A percentile compares a stretch with the other conserved stretches of the same genome.
These are phyloP conservation scores for Colletotrichum chlorophyti DNA, from an alignment of 2,329 filamentous ascomycete genomes.

Conservation along the genomic window DNA sequence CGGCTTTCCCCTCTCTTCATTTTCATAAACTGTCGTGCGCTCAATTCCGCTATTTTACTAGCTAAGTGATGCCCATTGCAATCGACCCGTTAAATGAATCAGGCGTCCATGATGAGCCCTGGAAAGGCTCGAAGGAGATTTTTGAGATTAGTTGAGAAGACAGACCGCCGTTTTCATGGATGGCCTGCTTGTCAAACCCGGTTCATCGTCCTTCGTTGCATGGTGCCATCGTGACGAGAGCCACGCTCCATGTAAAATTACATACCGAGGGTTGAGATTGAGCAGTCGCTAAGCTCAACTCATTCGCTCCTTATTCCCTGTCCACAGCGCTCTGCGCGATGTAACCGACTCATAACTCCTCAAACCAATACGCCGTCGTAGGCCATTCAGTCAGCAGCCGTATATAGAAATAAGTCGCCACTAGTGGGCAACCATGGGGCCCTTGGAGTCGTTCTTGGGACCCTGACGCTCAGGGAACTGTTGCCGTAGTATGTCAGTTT, in stretches of 20 bases:
- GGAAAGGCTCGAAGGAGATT: constrained; percentile 8
- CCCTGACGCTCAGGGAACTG: constrained; percentile 62
- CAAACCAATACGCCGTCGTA: not conserved
- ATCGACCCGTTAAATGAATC: not conserved
- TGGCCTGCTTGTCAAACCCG: not conserved
- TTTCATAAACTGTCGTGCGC: constrained; percentile 1
- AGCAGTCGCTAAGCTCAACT: not conserved
- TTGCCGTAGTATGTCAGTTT: not conserved
- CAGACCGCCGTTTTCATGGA: not conserved
- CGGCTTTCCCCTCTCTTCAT: too few species aligned
- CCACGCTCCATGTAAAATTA: not conserved
- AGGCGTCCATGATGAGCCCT: constrained; percentile 19
- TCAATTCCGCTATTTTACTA: constrained; percentile 9
- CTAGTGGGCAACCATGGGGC: constrained; percentile 50
- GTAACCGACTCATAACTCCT: constrained; percentile 4
- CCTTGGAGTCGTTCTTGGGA: constrained; percentile 59
- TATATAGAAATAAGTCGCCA: not conserved
- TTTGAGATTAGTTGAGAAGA: not conserved
- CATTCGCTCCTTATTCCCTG: constrained; percentile 2
- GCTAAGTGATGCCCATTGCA: constrained; percentile 2
- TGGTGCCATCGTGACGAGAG: not conserved
- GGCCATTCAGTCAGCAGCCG: not conserved
- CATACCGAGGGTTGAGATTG: not conserved
- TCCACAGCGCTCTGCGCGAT: not conserved
- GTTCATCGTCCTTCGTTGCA: constrained; percentile 1